Evolutionary conservation across 371 early-diverging fungal species (phyloP).

Genomic region (Mortierella sp.): DNA sequence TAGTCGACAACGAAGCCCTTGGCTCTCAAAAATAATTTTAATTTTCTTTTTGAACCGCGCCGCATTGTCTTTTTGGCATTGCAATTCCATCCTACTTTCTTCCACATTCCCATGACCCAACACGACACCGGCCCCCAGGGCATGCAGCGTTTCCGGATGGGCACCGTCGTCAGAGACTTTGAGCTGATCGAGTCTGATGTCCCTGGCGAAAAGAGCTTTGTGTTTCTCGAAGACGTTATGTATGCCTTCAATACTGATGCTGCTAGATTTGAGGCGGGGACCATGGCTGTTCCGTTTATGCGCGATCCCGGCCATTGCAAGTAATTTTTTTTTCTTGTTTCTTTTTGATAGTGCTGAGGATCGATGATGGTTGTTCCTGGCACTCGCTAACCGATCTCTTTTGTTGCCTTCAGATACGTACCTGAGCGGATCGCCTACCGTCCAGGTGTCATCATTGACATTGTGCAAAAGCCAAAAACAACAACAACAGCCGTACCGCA

Average conservation of each 20-base stretch:
- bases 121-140: neutral
- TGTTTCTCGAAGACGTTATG: conserved; percentile 1
- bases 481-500: conserved; percentile 1
- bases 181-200: neutral
- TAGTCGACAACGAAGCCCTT: too few relatives aligned
- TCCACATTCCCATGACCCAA: conserved; percentile 1
- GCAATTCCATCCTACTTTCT: neutral
- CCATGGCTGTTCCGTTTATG: conserved; percentile 1
- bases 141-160: conserved; percentile 5
- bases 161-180: conserved; percentile 1
- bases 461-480: neutral
- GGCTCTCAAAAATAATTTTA: too few relatives aligned
- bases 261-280: neutral
- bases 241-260: neutral
- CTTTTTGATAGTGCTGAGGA: too few relatives aligned
- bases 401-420: neutral
- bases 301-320: conserved; percentile 1
- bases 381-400: too few relatives aligned
- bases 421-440: conserved; percentile 1
- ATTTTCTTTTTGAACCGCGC: too few relatives aligned
- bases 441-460: conserved; percentile 3
- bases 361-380: too few relatives aligned
- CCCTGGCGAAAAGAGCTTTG: conserved; percentile 1
- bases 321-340: neutral
- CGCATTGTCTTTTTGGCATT: too few relatives aligned